These are phyloP conservation scores for Diaporthe capsici DNA, from an alignment of 2,329 filamentous ascomycete species.

Conservation along the genomic window DNA sequence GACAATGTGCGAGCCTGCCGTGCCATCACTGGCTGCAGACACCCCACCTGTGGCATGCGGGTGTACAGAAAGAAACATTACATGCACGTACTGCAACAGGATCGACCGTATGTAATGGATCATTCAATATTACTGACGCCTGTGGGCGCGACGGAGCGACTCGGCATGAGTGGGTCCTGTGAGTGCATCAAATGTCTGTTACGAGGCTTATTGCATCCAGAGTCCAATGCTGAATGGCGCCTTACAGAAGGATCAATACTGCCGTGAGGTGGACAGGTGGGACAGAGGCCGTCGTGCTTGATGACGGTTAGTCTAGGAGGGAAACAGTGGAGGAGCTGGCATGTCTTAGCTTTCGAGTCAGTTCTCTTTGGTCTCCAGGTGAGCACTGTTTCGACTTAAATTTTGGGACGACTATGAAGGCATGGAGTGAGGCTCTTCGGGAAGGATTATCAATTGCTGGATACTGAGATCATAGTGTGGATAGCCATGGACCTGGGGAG, in stretches of 20 bases:
- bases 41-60: background rate
- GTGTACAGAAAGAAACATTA: background rate
- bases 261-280: too few relatives aligned
- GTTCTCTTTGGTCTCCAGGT: background rate
- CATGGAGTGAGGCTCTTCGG: background rate
- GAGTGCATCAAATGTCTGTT: background rate
- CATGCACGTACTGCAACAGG: background rate
- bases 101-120: background rate
- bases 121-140: background rate
- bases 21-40: background rate
- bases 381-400: background rate
- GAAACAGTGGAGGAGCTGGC: background rate
- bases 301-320: background rate
- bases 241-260: background rate
- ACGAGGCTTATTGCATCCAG: background rate
- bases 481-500: too few relatives aligned
- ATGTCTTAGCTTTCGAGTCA: background rate
- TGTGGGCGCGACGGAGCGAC: background rate
- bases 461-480: too few relatives aligned
- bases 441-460: background rate
- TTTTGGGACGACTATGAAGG: background rate
- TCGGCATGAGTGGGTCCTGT: background rate
- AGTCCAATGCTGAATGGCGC: background rate
- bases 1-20: background rate
- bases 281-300: background rate